Percentiles rank a stretch among this genome's conserved stretches.
phyloP scores from a whole-genome alignment of 2,329 filamentous ascomycete species.

The Sarocladium strictum region DNA sequence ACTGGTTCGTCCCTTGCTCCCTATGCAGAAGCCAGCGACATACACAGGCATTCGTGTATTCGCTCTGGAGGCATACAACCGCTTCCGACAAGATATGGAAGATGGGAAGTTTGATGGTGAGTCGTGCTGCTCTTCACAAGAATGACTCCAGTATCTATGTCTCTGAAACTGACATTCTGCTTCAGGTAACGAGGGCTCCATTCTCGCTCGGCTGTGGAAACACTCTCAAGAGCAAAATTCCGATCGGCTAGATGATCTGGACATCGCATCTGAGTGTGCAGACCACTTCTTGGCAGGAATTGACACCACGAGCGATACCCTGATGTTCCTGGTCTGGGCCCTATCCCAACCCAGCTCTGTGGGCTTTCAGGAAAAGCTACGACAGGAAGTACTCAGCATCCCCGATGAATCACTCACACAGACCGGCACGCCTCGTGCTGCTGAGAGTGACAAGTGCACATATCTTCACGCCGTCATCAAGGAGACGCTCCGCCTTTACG shows the following conservation, averaged over 20 bases:
- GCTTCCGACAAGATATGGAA: conserved; percentile 7
- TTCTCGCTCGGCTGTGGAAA: conserved; percentile 32
- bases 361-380: conserved; percentile 32
- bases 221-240: conserved; percentile 21
- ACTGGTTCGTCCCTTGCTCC: conserved; percentile 33
- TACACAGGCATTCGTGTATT: conserved; percentile 42
- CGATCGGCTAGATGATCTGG: conserved; percentile 30
- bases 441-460: conserved; percentile 29
- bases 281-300: conserved; percentile 49
- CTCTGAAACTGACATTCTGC: not conserved
- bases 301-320: conserved; percentile 45
- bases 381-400: conserved; percentile 21
- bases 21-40: conserved; percentile 43
- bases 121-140: not conserved
- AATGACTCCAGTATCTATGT: not conserved
- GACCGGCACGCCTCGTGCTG: conserved; percentile 24
- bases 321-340: conserved; percentile 45
- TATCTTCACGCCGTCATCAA: conserved; percentile 44
- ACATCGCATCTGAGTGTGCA: conserved; percentile 46
- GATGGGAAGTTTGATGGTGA: not conserved
- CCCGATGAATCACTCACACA: conserved; percentile 15
- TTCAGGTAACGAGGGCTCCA: conserved; percentile 16
- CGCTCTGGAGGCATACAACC: conserved; percentile 10
- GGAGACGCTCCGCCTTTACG: conserved; percentile 42
- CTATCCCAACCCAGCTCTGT: conserved; percentile 37